phyloP scores from a whole-genome alignment of 2,329 filamentous ascomycete species.

The Arachnomyces sp. region DNA sequence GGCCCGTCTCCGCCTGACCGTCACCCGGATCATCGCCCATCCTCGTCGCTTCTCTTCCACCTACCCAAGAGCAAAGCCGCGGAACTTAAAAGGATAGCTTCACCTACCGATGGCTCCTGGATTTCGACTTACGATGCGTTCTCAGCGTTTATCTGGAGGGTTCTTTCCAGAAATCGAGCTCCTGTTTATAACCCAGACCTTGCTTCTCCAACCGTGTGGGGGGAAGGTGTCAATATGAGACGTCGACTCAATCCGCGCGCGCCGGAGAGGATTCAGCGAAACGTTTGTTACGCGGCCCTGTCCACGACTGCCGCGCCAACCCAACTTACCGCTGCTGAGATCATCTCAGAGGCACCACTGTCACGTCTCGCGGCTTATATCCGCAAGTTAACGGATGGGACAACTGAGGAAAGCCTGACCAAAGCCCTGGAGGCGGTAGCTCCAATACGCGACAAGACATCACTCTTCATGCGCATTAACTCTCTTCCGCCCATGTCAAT shows the following conservation, averaged over 20 bases:
- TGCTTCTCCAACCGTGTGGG: conserved; percentile 24
- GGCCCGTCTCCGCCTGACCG: conserved; percentile 21
- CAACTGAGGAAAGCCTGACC: conserved; percentile 26
- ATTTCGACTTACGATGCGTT: conserved; percentile 44
- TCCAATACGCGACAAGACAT: conserved; percentile 30
- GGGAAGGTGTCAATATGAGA: conserved; percentile 35
- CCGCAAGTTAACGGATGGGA: conserved; percentile 30
- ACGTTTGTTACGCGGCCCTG: conserved; percentile 25
- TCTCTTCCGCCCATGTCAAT: conserved; percentile 30
- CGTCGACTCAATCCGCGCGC: conserved; percentile 27
- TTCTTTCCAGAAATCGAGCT: conserved; percentile 28
- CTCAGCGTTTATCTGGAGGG: conserved; percentile 37
- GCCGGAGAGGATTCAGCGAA: conserved; percentile 30
- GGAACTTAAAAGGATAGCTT: conserved; percentile 32
- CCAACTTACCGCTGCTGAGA: conserved; percentile 24
- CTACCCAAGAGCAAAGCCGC: conserved; percentile 38
- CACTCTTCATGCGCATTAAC: conserved; percentile 28
- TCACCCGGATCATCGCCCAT: conserved; percentile 22
- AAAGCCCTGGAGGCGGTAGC: conserved; percentile 25
- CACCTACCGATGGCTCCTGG: conserved; percentile 29
- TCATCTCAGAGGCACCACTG: conserved; percentile 31
- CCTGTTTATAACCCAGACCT: conserved; percentile 27
- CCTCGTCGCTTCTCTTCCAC: conserved; percentile 33
- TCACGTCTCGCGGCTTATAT: conserved; percentile 33
- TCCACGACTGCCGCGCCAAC: conserved; percentile 20